Conservation (phyloP, 2,329 filamentous ascomycete species). For the Colletotrichum coccodes region DNA sequence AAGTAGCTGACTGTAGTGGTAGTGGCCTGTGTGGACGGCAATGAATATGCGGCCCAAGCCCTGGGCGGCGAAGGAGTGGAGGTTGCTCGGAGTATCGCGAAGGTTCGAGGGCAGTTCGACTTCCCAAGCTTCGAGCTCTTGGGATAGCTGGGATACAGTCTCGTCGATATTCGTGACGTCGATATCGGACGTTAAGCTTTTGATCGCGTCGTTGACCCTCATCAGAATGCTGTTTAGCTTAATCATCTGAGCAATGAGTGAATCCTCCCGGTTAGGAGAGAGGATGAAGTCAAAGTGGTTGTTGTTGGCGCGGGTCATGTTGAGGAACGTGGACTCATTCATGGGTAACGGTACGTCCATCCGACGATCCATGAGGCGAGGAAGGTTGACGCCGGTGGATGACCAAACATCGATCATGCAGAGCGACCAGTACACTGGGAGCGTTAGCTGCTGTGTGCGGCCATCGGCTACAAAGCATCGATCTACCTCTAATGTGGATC, state of each 20-base stretch:
- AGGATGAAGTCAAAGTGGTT: slow-evolving; percentile 35
- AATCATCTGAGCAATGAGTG: slow-evolving; percentile 38
- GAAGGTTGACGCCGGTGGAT: slow-evolving; percentile 36
- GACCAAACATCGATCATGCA: slow-evolving; percentile 39
- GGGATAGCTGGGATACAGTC: slow-evolving; percentile 43
- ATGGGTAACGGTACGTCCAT: slow-evolving; percentile 45
- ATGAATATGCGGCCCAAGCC: slow-evolving; percentile 55
- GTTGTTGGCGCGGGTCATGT: slow-evolving; percentile 34
- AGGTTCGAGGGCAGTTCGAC: slow-evolving; percentile 45
- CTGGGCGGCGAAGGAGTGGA: slow-evolving; percentile 46
- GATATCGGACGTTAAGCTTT: slow-evolving; percentile 32
- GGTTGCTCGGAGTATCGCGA: slow-evolving; percentile 49
- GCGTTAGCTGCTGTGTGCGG: neutral
- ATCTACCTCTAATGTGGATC: slow-evolving; percentile 43
- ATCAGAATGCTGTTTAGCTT: slow-evolving; percentile 46
- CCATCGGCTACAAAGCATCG: too few relatives aligned
- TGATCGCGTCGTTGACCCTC: slow-evolving; percentile 48
- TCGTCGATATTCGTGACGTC: slow-evolving; percentile 40
- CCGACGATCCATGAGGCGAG: slow-evolving; percentile 34
- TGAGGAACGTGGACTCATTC: slow-evolving; percentile 47
- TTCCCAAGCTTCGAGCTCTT: slow-evolving; percentile 48
- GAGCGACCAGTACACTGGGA: slow-evolving; percentile 36
- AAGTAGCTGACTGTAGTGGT: slow-evolving; percentile 57
- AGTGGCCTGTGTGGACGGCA: slow-evolving; percentile 56
- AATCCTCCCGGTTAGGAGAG: slow-evolving; percentile 34